Percentiles rank a stretch among this genome's conserved stretches.
Evolutionary conservation across 31 red algal genomes (phyloP).

Genomic region (Endocladia muricata): DNA sequence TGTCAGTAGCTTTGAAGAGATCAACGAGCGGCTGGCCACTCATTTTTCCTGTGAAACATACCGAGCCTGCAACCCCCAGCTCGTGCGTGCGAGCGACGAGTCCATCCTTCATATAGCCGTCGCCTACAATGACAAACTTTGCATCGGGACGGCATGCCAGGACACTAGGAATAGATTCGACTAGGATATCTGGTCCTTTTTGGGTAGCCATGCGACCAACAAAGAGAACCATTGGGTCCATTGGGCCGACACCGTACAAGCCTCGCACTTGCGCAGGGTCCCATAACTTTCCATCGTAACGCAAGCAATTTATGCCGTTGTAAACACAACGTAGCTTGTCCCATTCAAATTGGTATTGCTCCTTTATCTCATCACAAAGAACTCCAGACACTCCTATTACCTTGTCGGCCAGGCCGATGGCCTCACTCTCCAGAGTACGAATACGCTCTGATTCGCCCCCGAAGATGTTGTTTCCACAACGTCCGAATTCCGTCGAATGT

Average conservation of each 20-base stretch:
- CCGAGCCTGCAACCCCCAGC: constrained; percentile 54
- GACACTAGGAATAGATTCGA: constrained; percentile 81
- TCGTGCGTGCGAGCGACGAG: constrained; percentile 69
- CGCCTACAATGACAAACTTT: constrained; percentile 95
- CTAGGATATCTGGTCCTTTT: constrained; percentile 92
- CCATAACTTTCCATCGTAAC: constrained; percentile 94
- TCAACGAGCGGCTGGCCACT: constrained; percentile 86
- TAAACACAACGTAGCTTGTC: constrained; percentile 93
- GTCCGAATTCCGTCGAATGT: constrained; percentile 93
- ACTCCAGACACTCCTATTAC: constrained; percentile 87
- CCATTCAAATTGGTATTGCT: constrained; percentile 84
- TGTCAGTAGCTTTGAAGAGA: constrained; percentile 93
- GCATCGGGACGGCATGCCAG: constrained; percentile 78
- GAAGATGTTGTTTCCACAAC: constrained; percentile 88
- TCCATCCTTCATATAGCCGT: constrained; percentile 93
- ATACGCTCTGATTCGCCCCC: constrained; percentile 85
- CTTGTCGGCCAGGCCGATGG: constrained; percentile 70
- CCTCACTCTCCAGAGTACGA: constrained; percentile 75
- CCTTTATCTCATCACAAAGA: constrained; percentile 93
- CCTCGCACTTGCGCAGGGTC: constrained; percentile 81
- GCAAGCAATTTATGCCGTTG: constrained; percentile 95
- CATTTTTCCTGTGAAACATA: constrained; percentile 84
- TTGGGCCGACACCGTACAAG: constrained; percentile 85
- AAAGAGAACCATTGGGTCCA: constrained; percentile 98
- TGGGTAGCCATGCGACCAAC: constrained; percentile 96